Base-by-base conservation (phyloP, 2,329 filamentous ascomycete species). In the Achaetomium macrosporum region DNA sequence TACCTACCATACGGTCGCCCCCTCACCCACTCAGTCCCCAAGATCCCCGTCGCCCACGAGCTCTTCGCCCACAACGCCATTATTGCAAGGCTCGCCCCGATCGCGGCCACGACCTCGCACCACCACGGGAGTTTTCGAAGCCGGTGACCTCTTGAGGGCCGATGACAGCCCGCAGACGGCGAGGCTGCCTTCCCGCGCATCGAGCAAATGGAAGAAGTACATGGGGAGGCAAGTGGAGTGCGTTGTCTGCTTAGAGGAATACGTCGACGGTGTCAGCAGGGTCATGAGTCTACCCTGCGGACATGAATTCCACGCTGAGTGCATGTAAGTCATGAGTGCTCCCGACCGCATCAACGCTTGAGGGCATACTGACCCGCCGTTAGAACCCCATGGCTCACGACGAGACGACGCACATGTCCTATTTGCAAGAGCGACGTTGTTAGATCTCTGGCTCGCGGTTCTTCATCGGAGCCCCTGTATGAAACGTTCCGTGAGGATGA, bases 371-470 rank as follows among this genome's bases (percentile, higher is more conserved):
- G 17, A 50, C 36, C n/a, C 7, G 11, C 29, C 63, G 63, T 64
- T 59, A 96, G 90, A 66, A 97, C 93, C 5, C 93, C 93, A 2
- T 99, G 93, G 93, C 76, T 99, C 48, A 96, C 92, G 0, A 97
- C 91, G 15, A 85, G 92, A 45, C 87, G 93, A 58, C 85, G 93
- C 58, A 99, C 93, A n/a, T 99, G 93, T 64, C 93, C 93, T 0
- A 97, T 99, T 56, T 99, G 93, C 74, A 99, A 99, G 73, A 90
- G 91, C 45, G 93, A 99, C 66, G 93, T 99, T 35, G 92, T 99
- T 15, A 75, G 80, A 30, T 84, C 81, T 9, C 69, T 90, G 58
- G 78, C 83, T 16, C 76, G 74, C 31, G 75, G 76, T 10, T 72
- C 74, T 13, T 69, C 76, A 6, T 78, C 76, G 2, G 73, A 71